Evolutionary conservation across 306 rosid genomes (phyloP), one percentile per base, ranked within the genome.

Genomic region (Amphicarpaea edgeworthii): DNA sequence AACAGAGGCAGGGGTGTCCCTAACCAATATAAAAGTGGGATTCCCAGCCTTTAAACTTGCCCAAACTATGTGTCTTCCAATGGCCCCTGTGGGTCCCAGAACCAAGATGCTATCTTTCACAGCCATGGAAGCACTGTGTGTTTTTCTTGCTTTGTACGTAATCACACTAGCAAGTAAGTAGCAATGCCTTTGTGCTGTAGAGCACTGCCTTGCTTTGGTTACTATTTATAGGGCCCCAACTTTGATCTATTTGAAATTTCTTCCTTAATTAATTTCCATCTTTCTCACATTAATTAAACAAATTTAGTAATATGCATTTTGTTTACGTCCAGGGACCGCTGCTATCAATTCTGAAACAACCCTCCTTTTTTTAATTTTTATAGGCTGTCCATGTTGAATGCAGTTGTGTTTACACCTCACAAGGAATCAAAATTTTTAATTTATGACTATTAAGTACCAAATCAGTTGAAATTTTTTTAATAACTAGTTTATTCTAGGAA

Each of bases 1-100:
- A 5, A 7, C 7, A 21, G 3, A 0, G 38, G 1, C 41, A 1
- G 78, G 50, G 79, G 54, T 81, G 30, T 86, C 60, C 72, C 88
- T 84, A 12, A 79, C 75, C 45, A 86, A 64, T 0, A 60, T 83
- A 53, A 21, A 84, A 0, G 87, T 86, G 45, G 88, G 84, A 45
- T 81, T 84, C 6, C 84, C 84, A 1, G 76, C 86, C 45, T 83
- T 78, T 0, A 63, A 8, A 24, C 87, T 86, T 1, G 83, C 87
- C 82, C 77, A 64, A 1, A 81, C 82, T 32, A 86, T 47, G 68
- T 58, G 80, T 23, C 84, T 81, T 55, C 87, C 87, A 2, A 79
- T 72, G 32, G 82, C 68, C 20, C 87, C 86, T 0, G 87, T 78
- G 4, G 81, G 65, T 75, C 90, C 87, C 1, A 84, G 40, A 12